phyloP scores from a whole-genome alignment of 768 basidiomycete species.

The Pulveroboletus ravenelii region DNA sequence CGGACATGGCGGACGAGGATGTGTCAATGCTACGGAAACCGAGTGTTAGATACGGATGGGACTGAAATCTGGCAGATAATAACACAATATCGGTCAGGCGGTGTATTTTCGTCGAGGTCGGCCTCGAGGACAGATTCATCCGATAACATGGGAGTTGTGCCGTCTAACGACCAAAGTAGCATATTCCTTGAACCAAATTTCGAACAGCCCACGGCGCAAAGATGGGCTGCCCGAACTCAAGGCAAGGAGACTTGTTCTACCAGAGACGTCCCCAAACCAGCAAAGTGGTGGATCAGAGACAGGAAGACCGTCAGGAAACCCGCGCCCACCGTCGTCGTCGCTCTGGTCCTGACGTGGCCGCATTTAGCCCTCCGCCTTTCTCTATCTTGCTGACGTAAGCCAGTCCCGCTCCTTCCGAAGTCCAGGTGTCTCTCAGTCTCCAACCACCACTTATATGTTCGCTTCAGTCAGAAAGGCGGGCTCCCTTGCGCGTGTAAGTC shows the following conservation, averaged over 20 bases:
- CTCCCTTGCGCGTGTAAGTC: conserved; percentile 57
- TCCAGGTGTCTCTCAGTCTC: conserved; percentile 11
- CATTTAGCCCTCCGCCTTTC: conserved; percentile 3
- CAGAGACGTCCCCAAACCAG: conserved; percentile 52
- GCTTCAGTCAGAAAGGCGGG: conserved; percentile 61
- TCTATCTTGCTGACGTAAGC: conserved; percentile 39
- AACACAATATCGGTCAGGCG: conserved; percentile 12
- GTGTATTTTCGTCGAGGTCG: conserved; percentile 15
- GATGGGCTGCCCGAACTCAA: conserved; percentile 72
- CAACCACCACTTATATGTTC: conserved; percentile 48
- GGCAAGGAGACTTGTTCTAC: conserved; percentile 58
- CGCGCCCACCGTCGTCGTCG: conserved; percentile 74
- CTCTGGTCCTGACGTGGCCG: conserved; percentile 43
- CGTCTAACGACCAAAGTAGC: conserved; percentile 5
- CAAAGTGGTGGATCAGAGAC: conserved; percentile 61
- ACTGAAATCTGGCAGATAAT: conserved; percentile 4
- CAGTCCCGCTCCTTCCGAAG: conserved; percentile 7
- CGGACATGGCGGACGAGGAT: conserved; percentile 22
- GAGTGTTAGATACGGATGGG: neutral
- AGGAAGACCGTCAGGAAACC: conserved; percentile 40
- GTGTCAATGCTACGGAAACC: neutral
- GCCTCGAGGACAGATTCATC: conserved; percentile 23
- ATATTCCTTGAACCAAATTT: conserved; percentile 81
- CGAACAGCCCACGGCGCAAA: conserved; percentile 51
- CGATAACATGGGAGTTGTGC: conserved; percentile 14